phyloP scores from a whole-genome alignment of 1,284 basidiomycete species.

The Fistulina hepatica region DNA sequence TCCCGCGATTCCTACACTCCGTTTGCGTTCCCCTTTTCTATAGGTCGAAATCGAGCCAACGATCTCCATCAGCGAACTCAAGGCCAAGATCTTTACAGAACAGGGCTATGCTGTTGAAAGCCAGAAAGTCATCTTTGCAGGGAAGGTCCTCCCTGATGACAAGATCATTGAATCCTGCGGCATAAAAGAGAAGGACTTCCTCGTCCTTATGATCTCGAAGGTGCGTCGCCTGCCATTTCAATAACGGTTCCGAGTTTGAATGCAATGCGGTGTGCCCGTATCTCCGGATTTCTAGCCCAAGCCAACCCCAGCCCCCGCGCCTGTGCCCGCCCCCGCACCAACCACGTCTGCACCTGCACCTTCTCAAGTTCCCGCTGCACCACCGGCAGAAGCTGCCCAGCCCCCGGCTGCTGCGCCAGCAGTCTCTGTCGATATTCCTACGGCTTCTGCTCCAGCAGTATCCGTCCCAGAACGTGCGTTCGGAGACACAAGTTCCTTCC shows the following conservation, averaged over 20 bases:
- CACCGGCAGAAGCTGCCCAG: constrained; percentile 28
- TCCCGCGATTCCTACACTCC: not conserved
- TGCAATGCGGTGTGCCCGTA: constrained; percentile 1
- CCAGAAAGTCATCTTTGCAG: constrained; percentile 92
- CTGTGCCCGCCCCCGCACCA: constrained; percentile 22
- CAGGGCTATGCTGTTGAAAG: constrained; percentile 66
- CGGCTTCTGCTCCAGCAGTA: constrained; percentile 26
- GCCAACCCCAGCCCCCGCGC: constrained; percentile 33
- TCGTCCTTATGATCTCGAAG: constrained; percentile 98
- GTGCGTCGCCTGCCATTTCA: no score
- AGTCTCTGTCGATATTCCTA: constrained; percentile 22
- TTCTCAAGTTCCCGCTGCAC: constrained; percentile 23
- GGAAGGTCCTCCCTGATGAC: constrained; percentile 86
- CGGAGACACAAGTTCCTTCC: constrained; percentile 44
- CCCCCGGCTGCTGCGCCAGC: constrained; percentile 29
- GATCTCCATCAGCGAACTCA: constrained; percentile 74
- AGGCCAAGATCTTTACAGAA: constrained; percentile 71
- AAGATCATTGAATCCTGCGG: constrained; percentile 83
- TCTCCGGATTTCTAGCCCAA: constrained; percentile 37
- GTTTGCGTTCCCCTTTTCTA: not conserved
- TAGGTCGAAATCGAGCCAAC: constrained; percentile 74
- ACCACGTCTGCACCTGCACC: constrained; percentile 20
- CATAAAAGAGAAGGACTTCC: constrained; percentile 98
- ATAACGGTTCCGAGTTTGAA: no score
- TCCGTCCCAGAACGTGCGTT: constrained; percentile 26